Conservation (phyloP, 495 filamentous ascomycete genomes). For the Tuber magnatum region DNA sequence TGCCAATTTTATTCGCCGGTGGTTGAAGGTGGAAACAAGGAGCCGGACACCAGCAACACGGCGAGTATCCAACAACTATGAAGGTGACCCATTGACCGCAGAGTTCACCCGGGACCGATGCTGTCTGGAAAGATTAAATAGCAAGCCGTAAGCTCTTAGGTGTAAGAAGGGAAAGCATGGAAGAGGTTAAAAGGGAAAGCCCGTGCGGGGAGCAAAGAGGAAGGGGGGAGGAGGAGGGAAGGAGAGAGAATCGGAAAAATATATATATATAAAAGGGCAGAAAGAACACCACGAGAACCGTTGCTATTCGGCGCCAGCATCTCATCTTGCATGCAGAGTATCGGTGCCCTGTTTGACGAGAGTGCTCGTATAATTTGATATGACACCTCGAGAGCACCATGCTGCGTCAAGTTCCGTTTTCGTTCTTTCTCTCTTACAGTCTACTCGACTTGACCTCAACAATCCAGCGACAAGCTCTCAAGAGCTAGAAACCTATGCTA, state of each 20-base stretch:
- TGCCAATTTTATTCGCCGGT: not conserved
- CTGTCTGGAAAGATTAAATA: slow-evolving; percentile 4
- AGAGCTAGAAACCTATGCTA: not conserved
- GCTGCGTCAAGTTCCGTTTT: not conserved
- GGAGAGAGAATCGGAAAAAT: not conserved
- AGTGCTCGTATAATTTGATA: not conserved
- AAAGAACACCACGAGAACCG: slow-evolving; percentile 1
- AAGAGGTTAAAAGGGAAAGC: not conserved
- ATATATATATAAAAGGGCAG: not conserved
- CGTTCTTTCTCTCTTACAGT: not conserved
- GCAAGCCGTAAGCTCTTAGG: not conserved
- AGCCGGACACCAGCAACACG: not conserved
- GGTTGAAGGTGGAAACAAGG: not conserved
- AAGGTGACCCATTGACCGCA: slow-evolving; percentile 1
- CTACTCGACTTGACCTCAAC: not conserved
- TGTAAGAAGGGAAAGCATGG: not conserved
- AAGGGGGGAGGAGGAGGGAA: not conserved
- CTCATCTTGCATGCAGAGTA: slow-evolving; percentile 1
- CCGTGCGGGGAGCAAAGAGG: not conserved
- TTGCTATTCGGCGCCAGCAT: not conserved
- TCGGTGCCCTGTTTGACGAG: not conserved
- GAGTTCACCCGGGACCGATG: not conserved
- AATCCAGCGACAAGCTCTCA: not conserved
- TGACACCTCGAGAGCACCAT: not conserved
- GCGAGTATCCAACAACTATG: not conserved